Evolutionary conservation across 176 grass and related monocot species (phyloP), one percentile per base, ranked within the genome.

Genomic region (Eleusine coracana): DNA sequence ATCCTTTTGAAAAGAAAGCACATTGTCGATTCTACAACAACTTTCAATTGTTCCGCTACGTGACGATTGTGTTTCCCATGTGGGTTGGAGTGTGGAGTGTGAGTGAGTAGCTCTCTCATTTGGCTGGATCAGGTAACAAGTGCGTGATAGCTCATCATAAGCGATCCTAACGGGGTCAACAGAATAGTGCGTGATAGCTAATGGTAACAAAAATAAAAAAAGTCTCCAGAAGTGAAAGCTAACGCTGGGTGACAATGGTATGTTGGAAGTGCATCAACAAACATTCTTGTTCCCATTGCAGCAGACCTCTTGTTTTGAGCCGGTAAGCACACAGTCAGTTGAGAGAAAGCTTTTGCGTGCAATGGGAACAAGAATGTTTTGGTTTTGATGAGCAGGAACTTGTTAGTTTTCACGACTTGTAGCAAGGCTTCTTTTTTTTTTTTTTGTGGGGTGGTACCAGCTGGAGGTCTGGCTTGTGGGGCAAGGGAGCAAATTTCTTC

Each of bases 401-500:
- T 31, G 4, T 29, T 60, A 8, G 27, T 70, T 70, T 41, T 49
- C 78, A 58, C 68, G 41, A 10, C 10, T 61, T 3, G 2, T 25
- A 4, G 21, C 21, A 10, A 10, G 56, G 2, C 13, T 20, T 7
- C 36, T 37, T 21, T 18, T 8, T n/a, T 28, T 44, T 37, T 17
- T 66, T 14, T 36, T 28, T 55, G 6, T n/a, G n/a, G n/a, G n/a
- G n/a, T n/a, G 25, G 10, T 28, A 28, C 3, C 27, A 89, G 82
- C 78, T 77, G 83, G 45, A 72, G 38, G 44, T 48, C 62, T 87
- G 62, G 18, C 27, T 15, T 58, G 70, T 81, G 77, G 77, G 71
- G 38, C 37, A 86, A 31, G 45, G 4, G 17, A 44, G 34, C 56
- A 17, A 85, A 80, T 42, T n/a, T 8, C 9, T 6, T 48, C 7